Base-by-base conservation (phyloP, 2,329 filamentous ascomycete species). In the Venturia pyrina region DNA sequence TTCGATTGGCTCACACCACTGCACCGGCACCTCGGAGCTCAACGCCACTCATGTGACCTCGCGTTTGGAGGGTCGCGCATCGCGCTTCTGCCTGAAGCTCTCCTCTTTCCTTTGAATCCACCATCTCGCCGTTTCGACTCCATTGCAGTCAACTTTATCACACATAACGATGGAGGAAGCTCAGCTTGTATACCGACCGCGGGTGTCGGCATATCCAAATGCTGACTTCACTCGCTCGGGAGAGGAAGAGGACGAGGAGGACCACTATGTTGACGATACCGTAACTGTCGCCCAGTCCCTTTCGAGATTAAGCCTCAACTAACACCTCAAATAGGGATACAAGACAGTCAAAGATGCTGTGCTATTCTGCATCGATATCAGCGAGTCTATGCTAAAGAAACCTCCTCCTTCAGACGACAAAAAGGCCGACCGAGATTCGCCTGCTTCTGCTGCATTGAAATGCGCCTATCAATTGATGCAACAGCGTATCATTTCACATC, bases 401-500 rank as follows among this genome's bases (percentile, higher is more conserved):
- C 90, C 90, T 28, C 83, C 86, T 2, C 78, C 82, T 2, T 82
- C 82, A 7, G 73, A 75, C 65, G 71, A 75, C 63, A 96, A 90
- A 77, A 93, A 92, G 75, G 85, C 87, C 56, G 89, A 90, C 69
- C 86, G 82, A 66, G 90, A 93, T 72, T 93, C 89, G 57, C 87
- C 93, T 4, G 82, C 91, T 0, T 83, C 88, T 64, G 93, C 93
- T 19, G 93, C 95, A 4, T 78, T 99, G 62, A 96, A 96, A 81
- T 97, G 91, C 72, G 95, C 93, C 66, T 96, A 96, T 73, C 87
- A 91, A 73, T 82, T 99, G 64, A 97, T 99, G 91, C 91, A 98
- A 78, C 93, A 98, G 78, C 91, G 95, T 71, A 98, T 99, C 76
- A 98, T 99, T 71, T 93, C 93, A 3, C 93, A 93, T 68, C 95